Percentiles rank a stretch among this genome's conserved stretches.
Conservation (phyloP, 768 basidiomycete genomes). For the Suillus occidentalis region DNA sequence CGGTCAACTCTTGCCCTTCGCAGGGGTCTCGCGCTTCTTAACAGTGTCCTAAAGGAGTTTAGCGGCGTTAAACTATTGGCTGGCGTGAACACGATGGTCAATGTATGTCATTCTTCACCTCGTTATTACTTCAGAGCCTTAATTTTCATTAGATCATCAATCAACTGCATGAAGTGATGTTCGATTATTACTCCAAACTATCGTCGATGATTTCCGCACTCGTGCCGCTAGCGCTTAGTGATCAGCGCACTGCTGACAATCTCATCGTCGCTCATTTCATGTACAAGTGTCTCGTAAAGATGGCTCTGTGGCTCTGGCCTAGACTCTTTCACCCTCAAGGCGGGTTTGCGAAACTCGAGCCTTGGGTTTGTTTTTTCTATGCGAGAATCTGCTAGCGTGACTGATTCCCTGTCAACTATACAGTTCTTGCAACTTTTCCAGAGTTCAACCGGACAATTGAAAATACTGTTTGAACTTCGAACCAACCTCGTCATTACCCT, state of each 20-base stretch:
- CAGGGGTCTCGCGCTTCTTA: constrained; percentile 63
- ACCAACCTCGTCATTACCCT: constrained; percentile 49
- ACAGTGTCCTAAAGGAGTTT: constrained; percentile 69
- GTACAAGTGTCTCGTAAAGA: constrained; percentile 74
- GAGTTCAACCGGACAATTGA: constrained; percentile 56
- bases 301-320: constrained; percentile 72
- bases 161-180: constrained; percentile 51
- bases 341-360: constrained; percentile 43
- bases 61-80: constrained; percentile 66
- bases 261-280: constrained; percentile 63
- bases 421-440: constrained; percentile 67
- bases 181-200: constrained; percentile 60
- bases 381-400: neutral
- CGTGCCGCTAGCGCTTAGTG: constrained; percentile 33
- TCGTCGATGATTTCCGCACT: constrained; percentile 36
- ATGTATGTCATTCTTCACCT: constrained; percentile 40
- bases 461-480: constrained; percentile 56
- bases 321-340: constrained; percentile 44
- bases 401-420: constrained; percentile 4
- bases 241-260: constrained; percentile 42
- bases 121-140: neutral
- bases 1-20: constrained; percentile 51
- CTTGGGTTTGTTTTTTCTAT: constrained; percentile 47
- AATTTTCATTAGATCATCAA: constrained; percentile 22
- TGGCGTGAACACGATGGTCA: constrained; percentile 64